Evolutionary conservation across 2,329 filamentous ascomycete genomes (phyloP), one percentile per base, ranked within the genome.

Genomic region (Tolypocladium tundrense): DNA sequence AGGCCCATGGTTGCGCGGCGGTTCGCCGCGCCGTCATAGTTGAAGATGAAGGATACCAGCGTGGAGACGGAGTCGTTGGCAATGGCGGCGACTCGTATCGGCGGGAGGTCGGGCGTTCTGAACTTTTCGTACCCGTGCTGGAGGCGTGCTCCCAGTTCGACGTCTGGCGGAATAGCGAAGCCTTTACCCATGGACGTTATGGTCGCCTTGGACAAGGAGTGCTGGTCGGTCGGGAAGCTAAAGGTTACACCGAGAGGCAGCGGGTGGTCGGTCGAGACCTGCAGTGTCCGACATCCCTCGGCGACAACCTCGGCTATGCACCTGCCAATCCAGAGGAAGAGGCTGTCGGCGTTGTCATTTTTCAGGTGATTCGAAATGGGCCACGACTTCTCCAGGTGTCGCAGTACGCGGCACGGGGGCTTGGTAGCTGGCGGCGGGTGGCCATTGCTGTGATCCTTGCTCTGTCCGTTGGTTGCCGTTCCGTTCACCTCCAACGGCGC

Each of bases 41-140:
- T 81, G 70, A 91, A 91, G 39, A 90, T 85, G 62, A 91, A 85
- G 0, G 89, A 91, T 41, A 90, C 84, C 31, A 93, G 78, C 0
- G 89, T 93, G 7, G 90, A 87, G 42, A 93, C 88, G 0, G 90
- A 84, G 66, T 94, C 90, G 66, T 93, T 94, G 42, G 88, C 84
- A 61, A 94, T 92, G 54, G 89, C 90, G 10, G 84, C 81, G 55
- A 93, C 86, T 60, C 80, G 81, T 61, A 94, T 81, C 14, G 77
- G 79, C 1, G 89, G 90, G 27, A 91, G 72, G 14, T 72, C 68
- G 1, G 70, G 61, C 6, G 65, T 62, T 41, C 75, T 74, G n/a
- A 79, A 73, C 40, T 75, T 74, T 51, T 79, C 74, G 64, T 88
- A 89, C 0, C 85, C 86, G 40, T 75, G 72, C 11, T 80, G 70